Percentiles rank a stretch among this genome's conserved stretches.
phyloP scores from a whole-genome alignment of 78 protist species.

The Bigelowiella natans region DNA sequence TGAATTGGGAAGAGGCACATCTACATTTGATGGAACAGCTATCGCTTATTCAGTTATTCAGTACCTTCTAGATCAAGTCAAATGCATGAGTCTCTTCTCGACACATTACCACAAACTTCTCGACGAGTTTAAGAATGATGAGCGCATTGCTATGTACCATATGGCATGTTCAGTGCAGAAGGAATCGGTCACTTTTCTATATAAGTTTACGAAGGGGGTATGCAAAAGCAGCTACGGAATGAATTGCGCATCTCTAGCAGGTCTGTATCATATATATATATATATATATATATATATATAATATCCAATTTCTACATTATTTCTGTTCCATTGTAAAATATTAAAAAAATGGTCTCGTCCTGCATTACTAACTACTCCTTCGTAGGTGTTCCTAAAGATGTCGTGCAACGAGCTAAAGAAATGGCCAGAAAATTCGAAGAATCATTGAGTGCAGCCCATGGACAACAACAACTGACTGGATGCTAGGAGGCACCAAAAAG shows the following conservation, averaged over 20 bases:
- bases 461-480: background rate
- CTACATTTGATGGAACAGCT: conserved; percentile 73
- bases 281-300: background rate
- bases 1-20: conserved; percentile 91
- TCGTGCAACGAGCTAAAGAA: background rate
- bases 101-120: conserved; percentile 91
- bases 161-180: background rate
- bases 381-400: background rate
- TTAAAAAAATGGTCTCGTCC: too few species aligned
- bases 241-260: conserved; percentile 2
- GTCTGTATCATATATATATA: background rate
- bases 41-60: conserved; percentile 32
- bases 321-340: too few species aligned
- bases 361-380: too few species aligned
- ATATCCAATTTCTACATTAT: background rate
- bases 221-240: background rate
- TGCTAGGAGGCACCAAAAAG: too few species aligned
- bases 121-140: conserved; percentile 45
- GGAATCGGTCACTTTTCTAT: background rate
- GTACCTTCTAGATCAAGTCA: background rate
- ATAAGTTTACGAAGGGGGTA: background rate
- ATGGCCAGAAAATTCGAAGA: background rate
- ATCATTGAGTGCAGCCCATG: background rate
- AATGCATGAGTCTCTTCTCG: conserved; percentile 76
- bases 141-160: background rate